Evolutionary conservation across 1,284 basidiomycete species (phyloP), one percentile per base, ranked within the genome.

Genomic region (Tranzscheliella williamsii): DNA sequence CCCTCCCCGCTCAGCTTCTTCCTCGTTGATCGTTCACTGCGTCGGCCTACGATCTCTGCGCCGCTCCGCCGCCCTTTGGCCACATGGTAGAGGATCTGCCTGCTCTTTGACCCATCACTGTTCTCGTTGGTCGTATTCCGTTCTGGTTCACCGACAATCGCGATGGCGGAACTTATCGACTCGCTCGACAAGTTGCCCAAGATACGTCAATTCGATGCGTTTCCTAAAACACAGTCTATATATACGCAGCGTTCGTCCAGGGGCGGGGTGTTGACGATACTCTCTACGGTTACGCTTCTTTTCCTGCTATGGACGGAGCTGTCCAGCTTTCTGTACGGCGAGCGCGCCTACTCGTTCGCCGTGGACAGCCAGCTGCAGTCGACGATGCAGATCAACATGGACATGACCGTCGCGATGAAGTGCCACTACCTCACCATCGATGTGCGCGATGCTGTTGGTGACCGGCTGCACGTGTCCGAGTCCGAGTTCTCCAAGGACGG

Each of bases 261-360:
- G 16, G 87, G 94, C 37, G 94, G 94, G 1, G 84, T 94, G 72
- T 80, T 94, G 72, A 97, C 94, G 5, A 73, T 95, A 57, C 81
- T 92, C 42, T 86, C 96, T 20, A 81, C 82, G 2, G 55, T 88
- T 15, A 70, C 91, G 36, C 87, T 90, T 15, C 81, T 89, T 42
- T 64, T 90, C 27, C 83, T 92, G 22, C 82, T 90, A 43, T 83
- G 92, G 72, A 91, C 92, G 70, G 93, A 97, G 71, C 79, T 94
- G 34, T 86, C 86, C 37, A 90, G 94, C 72, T 97, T 86, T 73
- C 81, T 97, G 24, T 96, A 88, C 83, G 92, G 92, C 38, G 91
- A 91, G 83, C 87, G 89, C 11, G 45, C 47, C 5, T 67, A 61
- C 27, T 50, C 51, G 11, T 76, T 75, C 33, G 36, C 50, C 5